These are phyloP conservation scores for Populus nigra DNA, from an alignment of 345 rosid genomes.

Conservation along the genomic window DNA sequence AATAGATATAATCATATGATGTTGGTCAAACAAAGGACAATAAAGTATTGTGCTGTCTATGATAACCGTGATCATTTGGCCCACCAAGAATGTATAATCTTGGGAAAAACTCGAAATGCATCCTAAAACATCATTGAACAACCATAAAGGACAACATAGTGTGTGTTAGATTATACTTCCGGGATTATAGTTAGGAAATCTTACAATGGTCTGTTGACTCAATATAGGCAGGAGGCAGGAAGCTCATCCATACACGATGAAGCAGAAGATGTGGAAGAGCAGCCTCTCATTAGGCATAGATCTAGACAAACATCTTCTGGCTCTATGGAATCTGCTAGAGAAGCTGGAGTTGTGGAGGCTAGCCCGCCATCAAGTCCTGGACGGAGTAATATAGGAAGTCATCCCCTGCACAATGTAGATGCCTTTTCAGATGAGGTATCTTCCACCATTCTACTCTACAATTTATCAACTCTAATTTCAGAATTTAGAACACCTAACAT, in stretches of 20 bases:
- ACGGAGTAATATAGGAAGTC: constrained; percentile 34
- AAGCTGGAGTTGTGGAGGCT: constrained; percentile 37
- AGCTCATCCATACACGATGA: constrained; percentile 69
- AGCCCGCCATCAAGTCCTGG: constrained; percentile 60
- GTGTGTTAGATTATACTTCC: not conserved
- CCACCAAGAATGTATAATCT: not conserved
- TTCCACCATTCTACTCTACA: not conserved
- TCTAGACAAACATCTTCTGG: constrained; percentile 52
- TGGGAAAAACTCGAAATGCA: not conserved
- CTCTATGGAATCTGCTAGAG: constrained; percentile 44
- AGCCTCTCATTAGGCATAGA: constrained; percentile 72
- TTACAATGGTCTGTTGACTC: constrained; percentile 1
- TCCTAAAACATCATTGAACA: not conserved
- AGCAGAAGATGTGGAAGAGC: constrained; percentile 63
- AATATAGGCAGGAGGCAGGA: constrained; percentile 58
- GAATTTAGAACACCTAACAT: not conserved
- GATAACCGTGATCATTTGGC: not conserved
- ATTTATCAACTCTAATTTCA: not conserved
- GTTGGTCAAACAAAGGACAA: not conserved
- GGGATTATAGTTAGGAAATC: not conserved
- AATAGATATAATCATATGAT: not conserved
- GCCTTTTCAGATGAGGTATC: constrained; percentile 72
- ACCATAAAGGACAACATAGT: not conserved
- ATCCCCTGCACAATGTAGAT: constrained; percentile 45
- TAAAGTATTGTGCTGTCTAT: not conserved